Conservation (phyloP, 2,329 filamentous ascomycete species). For the Huntiella moniliformis region DNA sequence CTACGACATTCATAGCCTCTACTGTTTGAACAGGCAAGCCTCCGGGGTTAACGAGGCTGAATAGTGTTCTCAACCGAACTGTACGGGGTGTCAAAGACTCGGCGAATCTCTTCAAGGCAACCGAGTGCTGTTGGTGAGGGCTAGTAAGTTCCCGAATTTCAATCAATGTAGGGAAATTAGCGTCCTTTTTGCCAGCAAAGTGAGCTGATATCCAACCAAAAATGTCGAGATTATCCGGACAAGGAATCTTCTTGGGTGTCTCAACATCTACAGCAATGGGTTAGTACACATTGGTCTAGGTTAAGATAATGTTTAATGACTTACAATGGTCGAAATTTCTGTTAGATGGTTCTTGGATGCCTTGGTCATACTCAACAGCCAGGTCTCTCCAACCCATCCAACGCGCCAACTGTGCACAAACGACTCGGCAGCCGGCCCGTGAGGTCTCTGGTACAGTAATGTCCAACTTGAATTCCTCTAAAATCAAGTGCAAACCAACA, state of each 20-base stretch:
- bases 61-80: conserved; percentile 48
- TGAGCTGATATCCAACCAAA: conserved; percentile 34
- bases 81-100: conserved; percentile 43
- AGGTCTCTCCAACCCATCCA: conserved; percentile 59
- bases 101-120: conserved; percentile 1
- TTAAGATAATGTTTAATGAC: not conserved
- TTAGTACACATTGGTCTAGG: not conserved
- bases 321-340: conserved; percentile 22
- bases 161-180: conserved; percentile 24
- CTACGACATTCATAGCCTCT: conserved; percentile 52
- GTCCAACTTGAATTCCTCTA: conserved; percentile 75
- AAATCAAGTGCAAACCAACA: conserved; percentile 64
- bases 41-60: conserved; percentile 34
- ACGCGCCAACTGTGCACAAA: conserved; percentile 60
- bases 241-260: conserved; percentile 15
- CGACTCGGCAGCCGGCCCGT: conserved; percentile 39
- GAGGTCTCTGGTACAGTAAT: conserved; percentile 31
- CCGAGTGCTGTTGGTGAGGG: not conserved
- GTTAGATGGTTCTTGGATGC: conserved; percentile 30
- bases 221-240: conserved; percentile 22
- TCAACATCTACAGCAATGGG: conserved; percentile 16
- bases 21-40: conserved; percentile 39
- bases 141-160: conserved; percentile 18
- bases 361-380: conserved; percentile 29
- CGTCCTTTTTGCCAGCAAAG: conserved; percentile 21